These are phyloP conservation scores for Lasiosphaeria miniovina DNA, from an alignment of 495 filamentous ascomycete genomes.

Conservation along the genomic window DNA sequence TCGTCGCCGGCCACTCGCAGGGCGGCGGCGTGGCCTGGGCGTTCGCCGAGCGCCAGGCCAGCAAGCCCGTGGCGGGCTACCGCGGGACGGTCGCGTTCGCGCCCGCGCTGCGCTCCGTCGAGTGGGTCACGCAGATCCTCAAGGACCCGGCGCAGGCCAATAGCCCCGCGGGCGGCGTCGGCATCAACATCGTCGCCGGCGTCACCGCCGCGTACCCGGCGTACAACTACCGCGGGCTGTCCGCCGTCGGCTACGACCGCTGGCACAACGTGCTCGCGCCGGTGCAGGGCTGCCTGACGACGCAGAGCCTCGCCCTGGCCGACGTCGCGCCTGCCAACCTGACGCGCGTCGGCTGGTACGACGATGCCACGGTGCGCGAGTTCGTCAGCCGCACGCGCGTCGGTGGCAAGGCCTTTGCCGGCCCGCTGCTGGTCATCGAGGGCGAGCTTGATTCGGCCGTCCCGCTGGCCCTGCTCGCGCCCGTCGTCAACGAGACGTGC, in stretches of 20 bases:
- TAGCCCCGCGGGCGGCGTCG: neutral
- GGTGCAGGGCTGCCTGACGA: neutral
- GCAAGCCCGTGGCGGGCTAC: conserved; percentile 1
- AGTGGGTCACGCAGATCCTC: neutral
- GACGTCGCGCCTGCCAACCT: neutral
- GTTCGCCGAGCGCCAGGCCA: conserved; percentile 6
- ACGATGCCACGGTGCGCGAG: neutral
- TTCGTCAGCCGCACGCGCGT: neutral
- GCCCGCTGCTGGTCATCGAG: neutral
- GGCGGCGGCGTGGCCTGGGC: conserved; percentile 37
- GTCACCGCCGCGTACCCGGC: conserved; percentile 5
- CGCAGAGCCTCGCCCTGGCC: neutral
- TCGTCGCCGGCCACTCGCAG: conserved; percentile 46
- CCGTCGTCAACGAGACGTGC: neutral
- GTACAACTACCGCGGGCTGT: conserved; percentile 8
- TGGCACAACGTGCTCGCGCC: conserved; percentile 5
- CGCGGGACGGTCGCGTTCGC: conserved; percentile 6
- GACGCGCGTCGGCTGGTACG: neutral
- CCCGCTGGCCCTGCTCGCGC: neutral
- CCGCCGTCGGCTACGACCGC: conserved; percentile 1
- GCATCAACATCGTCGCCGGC: conserved; percentile 5
- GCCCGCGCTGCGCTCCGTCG: neutral
- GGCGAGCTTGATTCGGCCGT: neutral
- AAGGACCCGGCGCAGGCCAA: neutral
- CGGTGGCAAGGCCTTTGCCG: neutral